phyloP scores from a whole-genome alignment of 441 rosid species.

The California macrophylla region DNA sequence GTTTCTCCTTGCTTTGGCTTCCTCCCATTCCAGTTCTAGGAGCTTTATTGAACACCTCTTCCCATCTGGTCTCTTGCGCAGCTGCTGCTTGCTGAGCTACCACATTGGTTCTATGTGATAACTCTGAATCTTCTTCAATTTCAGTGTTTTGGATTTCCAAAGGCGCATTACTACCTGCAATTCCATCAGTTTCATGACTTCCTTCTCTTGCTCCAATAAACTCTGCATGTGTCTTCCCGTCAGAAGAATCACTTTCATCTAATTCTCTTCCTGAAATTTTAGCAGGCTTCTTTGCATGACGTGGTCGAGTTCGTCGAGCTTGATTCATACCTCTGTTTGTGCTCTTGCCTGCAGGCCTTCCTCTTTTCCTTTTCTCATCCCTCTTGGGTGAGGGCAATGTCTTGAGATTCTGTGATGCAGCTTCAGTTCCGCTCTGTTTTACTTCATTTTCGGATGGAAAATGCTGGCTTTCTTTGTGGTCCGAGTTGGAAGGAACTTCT shows the following conservation, averaged over 20 bases:
- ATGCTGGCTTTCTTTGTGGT: slow-evolving; percentile 19
- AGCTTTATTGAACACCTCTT: slow-evolving; percentile 12
- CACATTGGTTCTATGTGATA: slow-evolving; percentile 18
- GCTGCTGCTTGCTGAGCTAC: slow-evolving; percentile 20
- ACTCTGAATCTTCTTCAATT: slow-evolving; percentile 23
- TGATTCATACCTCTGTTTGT: slow-evolving; percentile 29
- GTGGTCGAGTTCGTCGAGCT: slow-evolving; percentile 36
- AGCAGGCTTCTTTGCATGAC: slow-evolving; percentile 38
- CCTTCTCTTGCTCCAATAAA: slow-evolving; percentile 17
- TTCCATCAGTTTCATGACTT: slow-evolving; percentile 17
- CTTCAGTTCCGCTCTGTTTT: slow-evolving; percentile 13
- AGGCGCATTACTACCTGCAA: slow-evolving; percentile 12
- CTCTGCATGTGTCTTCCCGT: slow-evolving; percentile 25
- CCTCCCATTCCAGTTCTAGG: slow-evolving; percentile 8
- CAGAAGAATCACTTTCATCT: slow-evolving; percentile 37
- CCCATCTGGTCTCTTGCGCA: slow-evolving; percentile 20
- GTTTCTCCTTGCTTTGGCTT: slow-evolving; percentile 10
- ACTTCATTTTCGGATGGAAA: slow-evolving; percentile 10
- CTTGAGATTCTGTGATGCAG: slow-evolving; percentile 11
- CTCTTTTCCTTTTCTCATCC: slow-evolving; percentile 38
- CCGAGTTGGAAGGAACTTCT: slow-evolving; percentile 21
- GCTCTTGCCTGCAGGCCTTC: slow-evolving; percentile 35
- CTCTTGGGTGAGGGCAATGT: slow-evolving; percentile 22
- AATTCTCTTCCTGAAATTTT: slow-evolving; percentile 43
- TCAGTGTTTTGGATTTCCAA: slow-evolving; percentile 18